Evolutionary conservation across 495 filamentous ascomycete species (phyloP).

Genomic region (Gamarada debralockiae): DNA sequence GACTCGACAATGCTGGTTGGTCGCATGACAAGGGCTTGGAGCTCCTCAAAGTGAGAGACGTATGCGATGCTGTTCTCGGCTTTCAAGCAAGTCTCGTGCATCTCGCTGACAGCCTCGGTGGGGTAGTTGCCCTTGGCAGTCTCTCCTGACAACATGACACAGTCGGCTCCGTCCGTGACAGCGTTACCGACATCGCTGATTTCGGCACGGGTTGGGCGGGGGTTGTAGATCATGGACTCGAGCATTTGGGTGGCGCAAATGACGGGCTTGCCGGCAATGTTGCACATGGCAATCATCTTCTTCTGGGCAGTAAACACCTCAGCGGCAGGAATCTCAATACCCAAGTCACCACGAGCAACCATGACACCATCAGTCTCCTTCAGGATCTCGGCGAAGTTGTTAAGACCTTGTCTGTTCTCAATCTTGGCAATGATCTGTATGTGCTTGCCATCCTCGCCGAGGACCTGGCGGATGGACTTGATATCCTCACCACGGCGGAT

Average conservation of each 20-base stretch:
- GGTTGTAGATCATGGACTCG: constrained; percentile 99
- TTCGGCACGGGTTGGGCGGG: constrained; percentile 93
- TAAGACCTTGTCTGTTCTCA: constrained; percentile 95
- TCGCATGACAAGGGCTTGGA: constrained; percentile 73
- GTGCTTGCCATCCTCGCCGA: constrained; percentile 88
- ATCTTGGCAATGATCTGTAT: constrained; percentile 99
- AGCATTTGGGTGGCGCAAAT: constrained; percentile 89
- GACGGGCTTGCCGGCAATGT: constrained; percentile 96
- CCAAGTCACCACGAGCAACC: constrained; percentile 97
- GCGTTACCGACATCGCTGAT: constrained; percentile 98
- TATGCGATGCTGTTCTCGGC: constrained; percentile 97
- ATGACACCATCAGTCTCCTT: constrained; percentile 97
- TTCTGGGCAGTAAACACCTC: constrained; percentile 99
- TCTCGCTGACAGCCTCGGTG: constrained; percentile 87
- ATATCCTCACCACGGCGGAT: constrained; percentile 93
- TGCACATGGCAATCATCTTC: constrained; percentile 99
- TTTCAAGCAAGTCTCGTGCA: constrained; percentile 94
- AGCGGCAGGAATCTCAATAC: constrained; percentile 96
- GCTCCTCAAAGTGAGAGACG: constrained; percentile 93
- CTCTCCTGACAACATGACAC: constrained; percentile 99
- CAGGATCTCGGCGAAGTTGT: constrained; percentile 98
- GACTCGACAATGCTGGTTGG: constrained; percentile 86
- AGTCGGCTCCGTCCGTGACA: constrained; percentile 95
- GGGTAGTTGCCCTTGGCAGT: constrained; percentile 98
- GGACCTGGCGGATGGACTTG: constrained; percentile 81